Conservation (phyloP, 2,329 filamentous ascomycete genomes). For the Epichloe amarillans region DNA sequence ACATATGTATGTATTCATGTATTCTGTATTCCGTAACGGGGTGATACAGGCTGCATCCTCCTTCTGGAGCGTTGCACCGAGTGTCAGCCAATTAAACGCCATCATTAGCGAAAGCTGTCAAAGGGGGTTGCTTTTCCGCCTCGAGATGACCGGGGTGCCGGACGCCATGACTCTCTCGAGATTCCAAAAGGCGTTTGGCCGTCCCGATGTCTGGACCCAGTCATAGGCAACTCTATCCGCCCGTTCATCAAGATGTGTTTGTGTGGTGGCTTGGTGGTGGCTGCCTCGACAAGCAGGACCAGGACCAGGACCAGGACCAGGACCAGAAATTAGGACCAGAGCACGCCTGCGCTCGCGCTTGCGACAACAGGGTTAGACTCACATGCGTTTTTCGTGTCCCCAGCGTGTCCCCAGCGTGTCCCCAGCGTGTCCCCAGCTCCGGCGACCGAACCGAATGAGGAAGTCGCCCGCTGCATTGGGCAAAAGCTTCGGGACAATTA, state of each 20-base stretch:
- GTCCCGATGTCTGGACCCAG: not conserved
- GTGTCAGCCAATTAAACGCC: conserved; percentile 5
- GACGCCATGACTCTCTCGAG: not conserved
- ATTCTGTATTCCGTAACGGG: not conserved
- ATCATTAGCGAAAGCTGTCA: conserved; percentile 5
- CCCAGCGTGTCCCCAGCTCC: not conserved
- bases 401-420: not conserved
- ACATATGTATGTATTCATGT: too few relatives aligned
- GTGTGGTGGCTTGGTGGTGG: not conserved
- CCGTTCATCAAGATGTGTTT: not conserved
- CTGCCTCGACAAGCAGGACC: not conserved
- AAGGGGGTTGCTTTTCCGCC: too few relatives aligned
- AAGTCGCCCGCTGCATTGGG: not conserved
- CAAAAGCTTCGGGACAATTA: not conserved
- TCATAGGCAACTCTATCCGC: not conserved
- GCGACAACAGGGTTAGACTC: not conserved
- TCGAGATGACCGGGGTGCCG: not conserved
- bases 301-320: too few relatives aligned
- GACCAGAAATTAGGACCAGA: not conserved
- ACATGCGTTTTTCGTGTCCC: not conserved
- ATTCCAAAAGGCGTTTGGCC: not conserved
- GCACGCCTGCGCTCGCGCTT: not conserved
- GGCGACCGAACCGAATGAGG: conserved; percentile 7
- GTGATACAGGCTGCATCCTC: too few relatives aligned
- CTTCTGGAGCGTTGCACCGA: too few relatives aligned